Evolutionary conservation across 2,329 filamentous ascomycete species (phyloP), one percentile per base, ranked within the genome.

Genomic region (Pseudonectria buxi): DNA sequence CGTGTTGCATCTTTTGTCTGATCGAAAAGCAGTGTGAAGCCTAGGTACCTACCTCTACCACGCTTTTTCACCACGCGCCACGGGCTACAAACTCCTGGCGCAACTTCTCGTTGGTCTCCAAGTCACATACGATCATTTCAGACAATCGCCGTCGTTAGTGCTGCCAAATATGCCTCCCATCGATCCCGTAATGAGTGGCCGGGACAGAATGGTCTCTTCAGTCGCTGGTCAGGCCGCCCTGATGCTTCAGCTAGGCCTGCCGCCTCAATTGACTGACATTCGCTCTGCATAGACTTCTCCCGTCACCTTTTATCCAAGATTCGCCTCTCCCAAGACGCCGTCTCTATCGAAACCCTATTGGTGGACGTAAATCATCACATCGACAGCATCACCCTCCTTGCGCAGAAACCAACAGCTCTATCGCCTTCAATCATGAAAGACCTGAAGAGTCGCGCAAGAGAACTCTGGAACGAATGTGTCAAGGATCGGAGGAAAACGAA

Each of bases 381-480:
- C 18, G 39, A 47, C 10, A 40, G 45, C 4, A 40, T 49, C 22
- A 52, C 45, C 10, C 24, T 26, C 15, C 29, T 54, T 3, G 22
- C 37, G 1, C 29, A 40, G 10, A 44, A 36, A 4, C 7, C 26
- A 2, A n/a, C 18, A 5, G 4, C 26, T 6, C 31, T 40, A 24
- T 37, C 44, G 2, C 4, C 14, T 12, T 39, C 30, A 7, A 36
- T 15, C n/a, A 39, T 40, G 4, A 51, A 42, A 24, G 67, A 74
- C 5, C 59, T 86, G 3, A 79, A 84, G 41, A 56, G 46, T 5
- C 53, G 65, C 6, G 83, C 76, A 3, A 76, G 72, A 1, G 62
- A 65, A 15, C 59, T 87, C 7, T 87, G 82, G 83, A 87, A 87
- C 44, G 53, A 72, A 6, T 78, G 77, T 27, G 77, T 78, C 2